phyloP scores from a whole-genome alignment of 257 asterid species.

The Coffea eugenioides region DNA sequence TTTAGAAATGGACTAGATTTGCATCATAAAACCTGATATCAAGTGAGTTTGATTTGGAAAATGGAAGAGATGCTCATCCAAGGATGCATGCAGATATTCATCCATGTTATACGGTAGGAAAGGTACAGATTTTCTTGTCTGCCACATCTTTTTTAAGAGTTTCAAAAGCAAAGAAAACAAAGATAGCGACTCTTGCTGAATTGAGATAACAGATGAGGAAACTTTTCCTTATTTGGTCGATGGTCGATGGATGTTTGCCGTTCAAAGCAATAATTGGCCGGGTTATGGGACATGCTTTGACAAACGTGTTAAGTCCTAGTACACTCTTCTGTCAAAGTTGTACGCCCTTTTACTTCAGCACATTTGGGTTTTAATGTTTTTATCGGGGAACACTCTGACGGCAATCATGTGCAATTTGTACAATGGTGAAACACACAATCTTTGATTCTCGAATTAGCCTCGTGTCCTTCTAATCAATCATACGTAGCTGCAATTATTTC shows the following conservation, averaged over 20 bases:
- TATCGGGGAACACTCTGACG: slow-evolving; percentile 21
- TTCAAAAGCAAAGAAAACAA: background rate
- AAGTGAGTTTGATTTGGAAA: background rate
- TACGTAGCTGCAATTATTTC: background rate
- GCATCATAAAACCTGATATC: background rate
- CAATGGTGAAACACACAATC: background rate
- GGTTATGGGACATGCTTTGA: slow-evolving; percentile 3
- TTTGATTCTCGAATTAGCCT: background rate
- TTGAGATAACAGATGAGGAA: background rate
- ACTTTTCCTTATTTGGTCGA: slow-evolving; percentile 7
- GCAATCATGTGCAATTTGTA: slow-evolving; percentile 28
- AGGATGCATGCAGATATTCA: background rate
- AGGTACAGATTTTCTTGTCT: background rate
- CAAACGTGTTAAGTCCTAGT: background rate
- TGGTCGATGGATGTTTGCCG: background rate
- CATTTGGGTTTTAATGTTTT: slow-evolving; percentile 1
- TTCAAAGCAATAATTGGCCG: slow-evolving; percentile 7
- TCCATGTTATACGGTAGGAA: background rate
- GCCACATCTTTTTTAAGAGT: background rate
- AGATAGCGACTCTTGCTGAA: background rate
- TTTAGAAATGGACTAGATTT: background rate
- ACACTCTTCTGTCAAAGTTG: background rate
- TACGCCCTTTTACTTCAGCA: background rate
- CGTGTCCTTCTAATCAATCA: background rate
- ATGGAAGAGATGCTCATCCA: background rate